Base-by-base conservation (phyloP, 2,329 filamentous ascomycete species). In the Ophiostoma piceae region DNA sequence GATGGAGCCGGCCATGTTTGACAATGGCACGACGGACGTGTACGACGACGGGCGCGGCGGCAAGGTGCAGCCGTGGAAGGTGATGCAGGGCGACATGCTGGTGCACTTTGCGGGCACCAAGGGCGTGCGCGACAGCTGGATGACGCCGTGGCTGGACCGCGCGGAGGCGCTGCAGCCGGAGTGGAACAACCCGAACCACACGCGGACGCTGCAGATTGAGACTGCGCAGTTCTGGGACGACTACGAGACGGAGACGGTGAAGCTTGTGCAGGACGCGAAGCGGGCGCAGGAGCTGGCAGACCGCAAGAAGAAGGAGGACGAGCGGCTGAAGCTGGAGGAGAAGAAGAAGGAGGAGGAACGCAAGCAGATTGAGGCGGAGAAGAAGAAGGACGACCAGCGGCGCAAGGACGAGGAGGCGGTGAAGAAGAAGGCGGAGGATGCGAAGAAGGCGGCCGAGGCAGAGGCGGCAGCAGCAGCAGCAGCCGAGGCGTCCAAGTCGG, bases 111-210 rank as follows among this genome's bases (percentile, higher is more conserved):
- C 76, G 2, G 76, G 76, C 12, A 74, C 75, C 19, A 75, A 74
- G 37, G 67, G 69, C n/a, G 75, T 76, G 67, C 74, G 76, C 57
- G 76, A 77, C 71, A 76, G 75, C 73, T 77, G 76, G 76, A 77
- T 77, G 76, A 72, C 68, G 19, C 76, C 74, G 5, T 77, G 76
- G 76, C 72, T 76, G 8, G 73, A 75, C 66, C 72, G 76, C 14
- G 72, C 74, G 35, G 76, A 77, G 72, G 71, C 73, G 32, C 57
- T 72, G 68, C 73, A 76, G 26, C 76, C 76, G 3, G 73, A 76
- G 70, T 77, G 76, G 76, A 73, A 74, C 73, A 75, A 77, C 71
- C 70, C 72, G 9, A 75, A 74, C 9, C 69, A 71, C 26, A 71
- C 73, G 37, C 62, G 67, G 1, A 41, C 41, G 32, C 71, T 77